A percentile compares a stretch with the other conserved stretches of the same genome.
Evolutionary conservation across 805 yeast genomes (phyloP).

Genomic region (Ascoidea asiatica): DNA sequence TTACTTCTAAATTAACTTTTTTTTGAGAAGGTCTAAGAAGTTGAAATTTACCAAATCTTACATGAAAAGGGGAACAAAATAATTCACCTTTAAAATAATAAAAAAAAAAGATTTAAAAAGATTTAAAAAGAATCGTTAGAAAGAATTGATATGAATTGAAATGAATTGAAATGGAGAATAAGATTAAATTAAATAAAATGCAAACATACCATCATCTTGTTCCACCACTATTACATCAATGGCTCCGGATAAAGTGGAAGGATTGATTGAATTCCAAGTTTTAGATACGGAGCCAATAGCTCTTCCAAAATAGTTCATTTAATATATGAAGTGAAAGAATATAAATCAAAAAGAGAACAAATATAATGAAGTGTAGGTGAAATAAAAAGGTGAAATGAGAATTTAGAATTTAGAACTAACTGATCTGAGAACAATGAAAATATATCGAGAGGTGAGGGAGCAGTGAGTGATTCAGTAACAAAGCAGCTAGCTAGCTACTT

Average conservation of each 20-base stretch:
- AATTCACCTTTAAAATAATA: constrained; percentile 28
- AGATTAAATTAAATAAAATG: constrained; percentile 6
- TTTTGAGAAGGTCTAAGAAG: constrained; percentile 79
- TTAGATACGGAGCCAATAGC: constrained; percentile 56
- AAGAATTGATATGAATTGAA: background rate
- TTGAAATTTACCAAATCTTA: constrained; percentile 90
- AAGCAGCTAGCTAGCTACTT: background rate
- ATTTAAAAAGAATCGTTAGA: constrained; percentile 1
- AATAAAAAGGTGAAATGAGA: too few species aligned
- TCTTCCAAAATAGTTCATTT: background rate
- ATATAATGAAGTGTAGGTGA: too few species aligned
- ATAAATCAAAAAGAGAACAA: too few species aligned
- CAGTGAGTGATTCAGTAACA: too few species aligned
- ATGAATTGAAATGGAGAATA: background rate
- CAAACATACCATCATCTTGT: constrained; percentile 46
- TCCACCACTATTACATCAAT: constrained; percentile 93
- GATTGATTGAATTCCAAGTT: constrained; percentile 96
- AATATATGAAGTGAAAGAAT: too few species aligned
- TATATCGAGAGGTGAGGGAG: too few species aligned
- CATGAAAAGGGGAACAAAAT: constrained; percentile 93
- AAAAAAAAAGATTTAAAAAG: too few species aligned
- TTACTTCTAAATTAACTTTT: constrained; percentile 79
- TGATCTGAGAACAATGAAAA: too few species aligned
- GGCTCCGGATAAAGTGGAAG: constrained; percentile 93
- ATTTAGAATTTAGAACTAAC: too few species aligned